Percentiles rank a stretch among this genome's conserved stretches.
These are phyloP conservation scores for Cetradonia linearis DNA, from an alignment of 495 filamentous ascomycete genomes.

Conservation along the genomic window DNA sequence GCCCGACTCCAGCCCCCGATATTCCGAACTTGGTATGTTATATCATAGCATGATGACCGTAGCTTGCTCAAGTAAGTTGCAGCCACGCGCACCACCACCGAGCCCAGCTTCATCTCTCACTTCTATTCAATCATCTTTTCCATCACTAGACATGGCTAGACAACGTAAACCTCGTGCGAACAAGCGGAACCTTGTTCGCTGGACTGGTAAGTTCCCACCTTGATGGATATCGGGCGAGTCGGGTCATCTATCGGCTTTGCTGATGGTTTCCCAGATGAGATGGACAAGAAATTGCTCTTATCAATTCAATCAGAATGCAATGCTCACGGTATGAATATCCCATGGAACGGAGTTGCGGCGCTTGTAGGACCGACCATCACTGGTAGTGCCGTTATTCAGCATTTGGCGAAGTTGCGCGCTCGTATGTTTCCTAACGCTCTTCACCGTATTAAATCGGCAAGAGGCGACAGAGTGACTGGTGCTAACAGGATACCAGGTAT, in stretches of 20 bases:
- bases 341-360: constrained; percentile 33
- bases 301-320: constrained; percentile 38
- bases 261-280: constrained; percentile 28
- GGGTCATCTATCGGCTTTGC: background rate
- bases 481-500: background rate
- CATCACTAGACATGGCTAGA: constrained; percentile 3
- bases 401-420: constrained; percentile 38
- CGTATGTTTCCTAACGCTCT: constrained; percentile 21
- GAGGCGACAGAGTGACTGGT: background rate
- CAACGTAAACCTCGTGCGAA: constrained; percentile 24
- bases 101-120: background rate
- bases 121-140: background rate
- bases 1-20: background rate
- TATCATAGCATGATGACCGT: background rate
- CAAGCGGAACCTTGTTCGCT: constrained; percentile 37
- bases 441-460: background rate
- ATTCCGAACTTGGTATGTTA: background rate
- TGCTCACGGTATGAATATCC: constrained; percentile 29
- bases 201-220: constrained; percentile 32
- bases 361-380: constrained; percentile 32
- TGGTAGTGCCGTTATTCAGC: constrained; percentile 40
- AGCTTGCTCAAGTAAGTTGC: background rate
- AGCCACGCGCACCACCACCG: background rate
- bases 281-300: constrained; percentile 36
- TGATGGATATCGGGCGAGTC: background rate